These are phyloP conservation scores for Pythium rishiriense DNA, from an alignment of 352 stramenopile genomes.

Conservation along the genomic window DNA sequence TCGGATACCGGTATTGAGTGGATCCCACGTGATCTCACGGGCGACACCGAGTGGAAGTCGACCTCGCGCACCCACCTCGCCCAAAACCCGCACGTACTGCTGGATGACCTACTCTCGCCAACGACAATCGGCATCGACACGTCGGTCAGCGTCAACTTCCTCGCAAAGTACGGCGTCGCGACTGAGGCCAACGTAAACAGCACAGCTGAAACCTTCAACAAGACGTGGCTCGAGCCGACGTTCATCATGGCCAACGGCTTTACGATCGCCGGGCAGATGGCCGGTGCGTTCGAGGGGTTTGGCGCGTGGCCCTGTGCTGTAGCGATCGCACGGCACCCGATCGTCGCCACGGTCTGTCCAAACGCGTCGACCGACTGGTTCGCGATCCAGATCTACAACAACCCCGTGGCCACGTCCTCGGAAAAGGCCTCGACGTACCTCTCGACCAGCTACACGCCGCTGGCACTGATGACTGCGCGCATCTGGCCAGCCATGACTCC, in stretches of 20 bases:
- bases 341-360: neutral
- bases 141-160: slow-evolving; percentile 19
- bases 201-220: slow-evolving; percentile 18
- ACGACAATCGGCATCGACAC: slow-evolving; percentile 16
- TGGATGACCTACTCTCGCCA: slow-evolving; percentile 11
- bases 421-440: slow-evolving; percentile 28
- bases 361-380: slow-evolving; percentile 13
- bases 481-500: slow-evolving; percentile 14
- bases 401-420: slow-evolving; percentile 28
- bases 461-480: slow-evolving; percentile 22
- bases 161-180: slow-evolving; percentile 16
- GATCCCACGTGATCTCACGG: slow-evolving; percentile 23
- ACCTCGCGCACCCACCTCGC: slow-evolving; percentile 25
- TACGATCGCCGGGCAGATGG: slow-evolving; percentile 21
- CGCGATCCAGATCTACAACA: slow-evolving; percentile 26
- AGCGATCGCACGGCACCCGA: neutral
- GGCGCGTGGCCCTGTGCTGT: slow-evolving; percentile 15
- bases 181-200: slow-evolving; percentile 14
- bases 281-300: slow-evolving; percentile 19
- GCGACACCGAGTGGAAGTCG: slow-evolving; percentile 22
- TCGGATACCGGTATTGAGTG: slow-evolving; percentile 4
- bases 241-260: slow-evolving; percentile 19
- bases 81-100: slow-evolving; percentile 14
- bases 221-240: slow-evolving; percentile 9
- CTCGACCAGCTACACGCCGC: slow-evolving; percentile 20